Evolutionary conservation across 1,139 yeast genomes (phyloP).

Genomic region (Pichia sp.): DNA sequence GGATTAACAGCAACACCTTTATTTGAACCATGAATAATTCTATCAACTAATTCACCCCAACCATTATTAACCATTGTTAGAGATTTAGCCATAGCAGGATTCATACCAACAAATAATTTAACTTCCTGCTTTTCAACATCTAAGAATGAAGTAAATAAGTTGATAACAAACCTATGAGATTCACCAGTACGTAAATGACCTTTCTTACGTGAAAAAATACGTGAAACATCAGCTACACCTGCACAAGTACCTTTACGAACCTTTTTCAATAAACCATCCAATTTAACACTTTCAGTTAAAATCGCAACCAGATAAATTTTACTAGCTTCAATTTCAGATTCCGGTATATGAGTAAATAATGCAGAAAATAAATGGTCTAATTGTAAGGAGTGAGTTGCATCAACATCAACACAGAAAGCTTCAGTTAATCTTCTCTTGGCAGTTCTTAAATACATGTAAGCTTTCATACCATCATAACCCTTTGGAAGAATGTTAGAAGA

Average conservation of each 20-base stretch:
- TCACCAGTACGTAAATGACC: conserved; percentile 57
- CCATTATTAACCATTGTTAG: conserved; percentile 49
- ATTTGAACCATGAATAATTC: conserved; percentile 70
- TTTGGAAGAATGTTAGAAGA: conserved; percentile 56
- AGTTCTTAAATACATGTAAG: conserved; percentile 67
- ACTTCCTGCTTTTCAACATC: conserved; percentile 21
- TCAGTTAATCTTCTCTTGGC: conserved; percentile 65
- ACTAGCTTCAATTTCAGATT: conserved; percentile 55
- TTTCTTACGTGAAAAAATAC: conserved; percentile 62
- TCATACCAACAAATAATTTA: conserved; percentile 26
- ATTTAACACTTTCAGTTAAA: conserved; percentile 47
- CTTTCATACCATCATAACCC: conserved; percentile 66
- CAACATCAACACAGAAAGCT: conserved; percentile 66
- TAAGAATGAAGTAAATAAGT: conserved; percentile 61
- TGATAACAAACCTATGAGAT: conserved; percentile 64
- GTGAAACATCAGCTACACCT: conserved; percentile 80
- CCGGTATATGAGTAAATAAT: conserved; percentile 69
- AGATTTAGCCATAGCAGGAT: conserved; percentile 30
- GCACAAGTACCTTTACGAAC: conserved; percentile 81
- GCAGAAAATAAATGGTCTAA: conserved; percentile 72
- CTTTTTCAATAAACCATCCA: conserved; percentile 29
- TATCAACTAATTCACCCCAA: conserved; percentile 83
- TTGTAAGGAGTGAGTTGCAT: conserved; percentile 52
- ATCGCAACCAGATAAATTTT: conserved; percentile 65
- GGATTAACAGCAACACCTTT: conserved; percentile 80